A percentile compares a stretch with the other conserved stretches of the same genome.
These are phyloP conservation scores for Hyphopichia homilentoma DNA, from an alignment of 805 yeast genomes.

Conservation along the genomic window DNA sequence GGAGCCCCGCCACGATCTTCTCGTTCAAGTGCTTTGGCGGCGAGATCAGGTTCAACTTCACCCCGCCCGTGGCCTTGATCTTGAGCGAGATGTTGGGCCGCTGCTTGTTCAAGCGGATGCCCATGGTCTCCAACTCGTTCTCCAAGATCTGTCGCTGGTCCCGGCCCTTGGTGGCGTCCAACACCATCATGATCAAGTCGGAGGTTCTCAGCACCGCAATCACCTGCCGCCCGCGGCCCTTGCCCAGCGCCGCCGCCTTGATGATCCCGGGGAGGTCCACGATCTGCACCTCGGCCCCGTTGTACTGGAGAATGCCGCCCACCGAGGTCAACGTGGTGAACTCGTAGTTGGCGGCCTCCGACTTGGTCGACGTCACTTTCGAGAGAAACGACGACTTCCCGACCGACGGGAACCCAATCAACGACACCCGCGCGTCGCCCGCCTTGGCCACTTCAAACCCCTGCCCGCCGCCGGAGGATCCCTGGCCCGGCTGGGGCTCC, in stretches of 20 bases:
- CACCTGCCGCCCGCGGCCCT: constrained; percentile 96
- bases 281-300: constrained; percentile 95
- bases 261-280: constrained; percentile 98
- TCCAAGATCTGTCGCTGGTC: constrained; percentile 87
- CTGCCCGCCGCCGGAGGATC: constrained; percentile 70
- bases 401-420: constrained; percentile 96
- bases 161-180: constrained; percentile 92
- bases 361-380: constrained; percentile 87
- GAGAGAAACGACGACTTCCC: constrained; percentile 91
- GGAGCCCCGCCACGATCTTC: constrained; percentile 67
- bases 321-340: constrained; percentile 96
- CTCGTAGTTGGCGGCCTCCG: constrained; percentile 92
- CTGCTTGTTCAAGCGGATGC: constrained; percentile 79
- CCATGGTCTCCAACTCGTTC: constrained; percentile 87
- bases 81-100: constrained; percentile 79
- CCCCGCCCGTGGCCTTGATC: constrained; percentile 85
- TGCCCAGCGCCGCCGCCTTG: constrained; percentile 94
- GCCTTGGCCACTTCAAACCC: constrained; percentile 94
- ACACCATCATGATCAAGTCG: constrained; percentile 85
- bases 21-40: constrained; percentile 84
- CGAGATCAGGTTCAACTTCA: constrained; percentile 72
- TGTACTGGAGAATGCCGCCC: constrained; percentile 91
- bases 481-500: constrained; percentile 81
- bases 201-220: constrained; percentile 95
- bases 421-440: constrained; percentile 93